phyloP scores from a whole-genome alignment of 129 eudicot genomes.

The Chrysanthemum lavandulifolium region DNA sequence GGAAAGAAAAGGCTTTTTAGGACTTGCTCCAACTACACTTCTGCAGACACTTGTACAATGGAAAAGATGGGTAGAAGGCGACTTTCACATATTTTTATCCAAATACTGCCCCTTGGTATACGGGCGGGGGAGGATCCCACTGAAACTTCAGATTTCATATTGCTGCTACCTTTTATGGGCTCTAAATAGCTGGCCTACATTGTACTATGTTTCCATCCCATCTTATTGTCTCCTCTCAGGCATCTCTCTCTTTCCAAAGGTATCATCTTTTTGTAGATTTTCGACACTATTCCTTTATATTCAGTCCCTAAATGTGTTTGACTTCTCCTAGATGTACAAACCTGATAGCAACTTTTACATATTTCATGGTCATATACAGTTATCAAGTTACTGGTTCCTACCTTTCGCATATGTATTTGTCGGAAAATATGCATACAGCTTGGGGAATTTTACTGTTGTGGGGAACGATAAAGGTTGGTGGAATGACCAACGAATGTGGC shows the following conservation, averaged over 20 bases:
- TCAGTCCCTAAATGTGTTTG: too few relatives aligned
- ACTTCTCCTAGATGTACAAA: too few relatives aligned
- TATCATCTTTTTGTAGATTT: constrained; percentile 5
- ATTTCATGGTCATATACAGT: constrained; percentile 10
- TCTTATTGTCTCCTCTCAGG: constrained; percentile 34
- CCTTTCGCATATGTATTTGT: constrained; percentile 31
- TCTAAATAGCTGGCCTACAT: constrained; percentile 33
- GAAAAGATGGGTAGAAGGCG: constrained; percentile 45
- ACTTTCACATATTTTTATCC: constrained; percentile 34
- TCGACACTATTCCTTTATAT: neutral
- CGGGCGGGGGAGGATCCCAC: constrained; percentile 34
- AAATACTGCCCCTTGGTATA: constrained; percentile 25
- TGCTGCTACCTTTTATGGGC: constrained; percentile 38
- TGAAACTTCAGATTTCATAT: constrained; percentile 38
- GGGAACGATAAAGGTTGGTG: constrained; percentile 44
- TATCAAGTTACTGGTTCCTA: constrained; percentile 41
- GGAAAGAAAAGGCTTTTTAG: constrained; percentile 37
- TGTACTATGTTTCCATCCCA: constrained; percentile 35
- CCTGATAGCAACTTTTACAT: too few relatives aligned
- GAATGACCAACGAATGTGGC: constrained; percentile 48
- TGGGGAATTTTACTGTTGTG: constrained; percentile 30
- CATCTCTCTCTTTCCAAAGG: constrained; percentile 39
- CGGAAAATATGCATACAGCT: constrained; percentile 31
- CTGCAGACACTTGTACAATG: constrained; percentile 33
- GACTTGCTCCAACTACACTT: constrained; percentile 41